Percentiles rank a stretch among this genome's conserved stretches.
Conservation (phyloP, 2,329 filamentous ascomycete genomes). For the Myriosclerotinia curreyana region DNA sequence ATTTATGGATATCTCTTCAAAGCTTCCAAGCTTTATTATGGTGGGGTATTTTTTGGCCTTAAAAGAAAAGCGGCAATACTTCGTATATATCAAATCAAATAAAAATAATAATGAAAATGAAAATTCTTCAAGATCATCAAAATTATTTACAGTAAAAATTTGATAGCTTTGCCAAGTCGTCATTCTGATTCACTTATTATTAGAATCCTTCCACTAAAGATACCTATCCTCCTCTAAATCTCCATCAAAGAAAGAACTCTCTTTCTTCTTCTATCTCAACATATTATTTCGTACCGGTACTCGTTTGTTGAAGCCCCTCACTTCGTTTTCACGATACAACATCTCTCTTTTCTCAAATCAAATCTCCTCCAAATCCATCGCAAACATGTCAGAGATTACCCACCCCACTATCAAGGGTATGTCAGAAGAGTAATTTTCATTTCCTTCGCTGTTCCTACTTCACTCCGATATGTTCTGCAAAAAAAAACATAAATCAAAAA, state of each 20-base stretch:
- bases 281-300: too few relatives aligned
- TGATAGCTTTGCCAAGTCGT: not conserved
- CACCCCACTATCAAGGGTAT: constrained; percentile 59
- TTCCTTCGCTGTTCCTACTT: not conserved
- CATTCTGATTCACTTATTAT: not conserved
- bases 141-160: too few relatives aligned
- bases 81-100: not conserved
- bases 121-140: not conserved
- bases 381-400: constrained; percentile 51
- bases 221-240: not conserved
- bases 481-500: too few relatives aligned
- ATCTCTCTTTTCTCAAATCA: not conserved
- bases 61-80: not conserved
- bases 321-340: not conserved
- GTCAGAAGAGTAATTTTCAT: constrained; percentile 33
- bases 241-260: not conserved
- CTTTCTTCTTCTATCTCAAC: not conserved
- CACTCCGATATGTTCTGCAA: not conserved
- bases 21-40: too few relatives aligned
- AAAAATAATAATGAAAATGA: too few relatives aligned
- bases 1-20: too few relatives aligned
- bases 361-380: constrained; percentile 2
- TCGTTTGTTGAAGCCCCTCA: constrained; percentile 4
- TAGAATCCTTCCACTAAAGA: not conserved
- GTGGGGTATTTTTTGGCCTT: too few relatives aligned